These are phyloP conservation scores for Auricularia sp. DNA, from an alignment of 768 basidiomycete species.

Conservation along the genomic window DNA sequence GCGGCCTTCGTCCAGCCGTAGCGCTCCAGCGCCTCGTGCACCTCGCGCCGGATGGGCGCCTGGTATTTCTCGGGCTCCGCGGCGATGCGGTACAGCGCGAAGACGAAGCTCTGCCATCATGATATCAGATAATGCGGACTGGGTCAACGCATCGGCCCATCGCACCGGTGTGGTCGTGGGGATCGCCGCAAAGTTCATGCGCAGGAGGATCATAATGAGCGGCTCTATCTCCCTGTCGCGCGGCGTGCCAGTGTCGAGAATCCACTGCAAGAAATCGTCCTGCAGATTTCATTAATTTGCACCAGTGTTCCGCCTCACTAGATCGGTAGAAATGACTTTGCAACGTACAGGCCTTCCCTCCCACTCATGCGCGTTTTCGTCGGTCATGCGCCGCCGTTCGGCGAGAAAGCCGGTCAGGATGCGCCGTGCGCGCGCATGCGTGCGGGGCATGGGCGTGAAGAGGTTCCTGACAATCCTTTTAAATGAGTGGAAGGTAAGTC, in stretches of 20 bases:
- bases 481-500: no score
- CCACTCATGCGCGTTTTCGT: constrained; percentile 12
- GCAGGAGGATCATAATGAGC: constrained; percentile 22
- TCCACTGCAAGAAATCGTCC: constrained; percentile 40
- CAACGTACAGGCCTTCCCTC: constrained; percentile 21
- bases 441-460: background rate
- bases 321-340: background rate
- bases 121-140: no score
- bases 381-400: constrained; percentile 16
- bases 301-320: no score
- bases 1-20: constrained; percentile 32
- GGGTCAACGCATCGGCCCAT: no score
- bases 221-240: constrained; percentile 22
- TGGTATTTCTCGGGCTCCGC: constrained; percentile 23
- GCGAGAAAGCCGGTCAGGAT: constrained; percentile 21
- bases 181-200: constrained; percentile 24
- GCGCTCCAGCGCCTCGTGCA: constrained; percentile 16
- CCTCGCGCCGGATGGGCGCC: constrained; percentile 21
- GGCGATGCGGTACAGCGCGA: constrained; percentile 27
- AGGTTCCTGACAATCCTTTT: constrained; percentile 1
- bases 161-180: background rate
- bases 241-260: constrained; percentile 28
- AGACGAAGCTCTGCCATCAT: constrained; percentile 19
- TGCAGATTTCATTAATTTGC: constrained; percentile 5
- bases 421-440: constrained; percentile 6